Conservation (phyloP, 257 asterid genomes). For the Cordia subcordata region DNA sequence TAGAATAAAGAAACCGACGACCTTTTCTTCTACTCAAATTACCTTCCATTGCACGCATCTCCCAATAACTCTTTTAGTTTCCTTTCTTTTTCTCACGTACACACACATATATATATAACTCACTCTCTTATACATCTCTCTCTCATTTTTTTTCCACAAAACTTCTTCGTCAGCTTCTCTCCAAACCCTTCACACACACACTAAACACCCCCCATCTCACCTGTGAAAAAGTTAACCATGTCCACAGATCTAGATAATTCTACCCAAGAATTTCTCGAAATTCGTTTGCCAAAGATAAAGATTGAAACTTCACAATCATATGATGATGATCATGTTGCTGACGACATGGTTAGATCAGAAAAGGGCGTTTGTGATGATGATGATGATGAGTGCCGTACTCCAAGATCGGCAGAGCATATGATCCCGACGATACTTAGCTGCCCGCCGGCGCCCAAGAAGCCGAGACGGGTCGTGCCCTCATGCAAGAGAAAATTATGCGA, state of each 20-base stretch:
- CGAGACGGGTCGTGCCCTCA: slow-evolving; percentile 20
- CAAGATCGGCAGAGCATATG: slow-evolving; percentile 36
- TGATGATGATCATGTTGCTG: background rate
- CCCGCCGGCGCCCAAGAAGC: slow-evolving; percentile 68
- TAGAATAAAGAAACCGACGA: slow-evolving; percentile 19
- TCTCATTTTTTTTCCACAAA: slow-evolving; percentile 16
- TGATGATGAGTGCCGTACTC: slow-evolving; percentile 40
- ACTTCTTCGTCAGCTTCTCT: background rate
- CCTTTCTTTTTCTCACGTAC: slow-evolving; percentile 8
- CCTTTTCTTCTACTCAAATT: slow-evolving; percentile 32
- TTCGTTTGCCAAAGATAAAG: slow-evolving; percentile 12
- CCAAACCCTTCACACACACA: background rate
- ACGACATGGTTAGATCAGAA: background rate
- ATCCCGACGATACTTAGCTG: slow-evolving; percentile 39
- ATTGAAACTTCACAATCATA: background rate
- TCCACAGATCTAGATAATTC: slow-evolving; percentile 48
- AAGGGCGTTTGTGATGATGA: background rate
- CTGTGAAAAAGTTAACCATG: slow-evolving; percentile 19
- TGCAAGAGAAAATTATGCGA: slow-evolving; percentile 50
- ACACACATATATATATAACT: slow-evolving; percentile 31
- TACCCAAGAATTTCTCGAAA: slow-evolving; percentile 18
- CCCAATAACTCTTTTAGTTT: background rate
- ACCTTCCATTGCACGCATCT: slow-evolving; percentile 42
- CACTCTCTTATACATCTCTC: slow-evolving; percentile 1
- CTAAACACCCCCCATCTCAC: slow-evolving; percentile 4